These are phyloP conservation scores for Arthrobotrys entomopaga DNA, from an alignment of 2,329 filamentous ascomycete genomes.

Conservation along the genomic window DNA sequence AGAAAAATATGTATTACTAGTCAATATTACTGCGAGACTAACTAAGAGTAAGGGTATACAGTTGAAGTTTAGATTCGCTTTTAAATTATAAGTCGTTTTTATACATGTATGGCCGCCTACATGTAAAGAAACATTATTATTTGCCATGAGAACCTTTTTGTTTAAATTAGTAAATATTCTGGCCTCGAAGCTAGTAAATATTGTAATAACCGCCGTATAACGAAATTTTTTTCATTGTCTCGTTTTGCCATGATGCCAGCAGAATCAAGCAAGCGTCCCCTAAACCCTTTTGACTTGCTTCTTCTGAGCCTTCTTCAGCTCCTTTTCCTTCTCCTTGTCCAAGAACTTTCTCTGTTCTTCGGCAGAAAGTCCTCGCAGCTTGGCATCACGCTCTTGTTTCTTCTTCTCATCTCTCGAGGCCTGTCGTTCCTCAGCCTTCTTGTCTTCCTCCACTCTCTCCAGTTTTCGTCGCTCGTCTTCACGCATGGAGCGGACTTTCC, in stretches of 20 bases:
- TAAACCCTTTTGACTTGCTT: constrained; percentile 66
- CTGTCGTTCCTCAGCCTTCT: constrained; percentile 81
- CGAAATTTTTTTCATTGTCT: neutral
- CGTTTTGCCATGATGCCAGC: neutral
- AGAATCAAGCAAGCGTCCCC: neutral
- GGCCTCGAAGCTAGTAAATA: too few relatives aligned
- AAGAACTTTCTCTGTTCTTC: constrained; percentile 88
- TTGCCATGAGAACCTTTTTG: too few relatives aligned
- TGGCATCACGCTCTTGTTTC: constrained; percentile 88
- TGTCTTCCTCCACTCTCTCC: constrained; percentile 79
- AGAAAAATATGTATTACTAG: too few relatives aligned
- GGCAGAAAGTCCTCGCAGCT: constrained; percentile 78
- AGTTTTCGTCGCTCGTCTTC: constrained; percentile 84
- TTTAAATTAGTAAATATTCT: too few relatives aligned
- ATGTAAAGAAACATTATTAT: too few relatives aligned
- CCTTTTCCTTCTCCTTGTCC: constrained; percentile 82
- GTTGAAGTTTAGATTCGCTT: too few relatives aligned
- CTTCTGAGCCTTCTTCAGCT: constrained; percentile 72
- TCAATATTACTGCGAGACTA: too few relatives aligned
- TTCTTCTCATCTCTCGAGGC: constrained; percentile 77
- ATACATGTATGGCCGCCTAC: too few relatives aligned
- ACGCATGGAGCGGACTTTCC: constrained; percentile 81
- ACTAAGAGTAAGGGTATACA: too few relatives aligned
- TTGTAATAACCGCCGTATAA: neutral
- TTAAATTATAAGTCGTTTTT: too few relatives aligned